Conservation (phyloP, 2,329 filamentous ascomycete genomes). For the Pestalotiopsis sp. region DNA sequence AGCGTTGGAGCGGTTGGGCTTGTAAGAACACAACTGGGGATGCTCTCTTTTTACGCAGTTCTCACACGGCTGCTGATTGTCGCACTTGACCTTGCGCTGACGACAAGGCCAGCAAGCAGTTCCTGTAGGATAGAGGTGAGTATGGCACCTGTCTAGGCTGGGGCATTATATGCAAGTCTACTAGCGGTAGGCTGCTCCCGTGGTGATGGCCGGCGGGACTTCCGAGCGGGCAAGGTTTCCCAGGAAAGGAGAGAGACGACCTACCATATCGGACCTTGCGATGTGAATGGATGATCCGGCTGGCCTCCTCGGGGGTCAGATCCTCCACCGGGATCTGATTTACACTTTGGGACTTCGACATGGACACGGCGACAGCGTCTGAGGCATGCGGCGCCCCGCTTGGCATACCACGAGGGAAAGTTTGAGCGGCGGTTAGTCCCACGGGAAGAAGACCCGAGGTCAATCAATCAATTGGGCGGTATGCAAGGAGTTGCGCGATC, state of each 20-base stretch:
- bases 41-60: constrained; percentile 70
- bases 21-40: constrained; percentile 67
- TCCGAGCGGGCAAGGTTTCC: neutral
- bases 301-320: constrained; percentile 67
- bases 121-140: constrained; percentile 37
- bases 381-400: constrained; percentile 11
- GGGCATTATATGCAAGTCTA: constrained; percentile 12
- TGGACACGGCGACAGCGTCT: constrained; percentile 17
- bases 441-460: neutral
- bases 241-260: neutral
- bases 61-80: constrained; percentile 70
- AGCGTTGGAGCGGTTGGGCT: constrained; percentile 56
- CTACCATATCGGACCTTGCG: constrained; percentile 70
- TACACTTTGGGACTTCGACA: constrained; percentile 32
- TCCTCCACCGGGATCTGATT: constrained; percentile 52
- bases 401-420: constrained; percentile 1
- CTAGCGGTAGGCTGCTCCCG: neutral
- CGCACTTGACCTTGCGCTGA: constrained; percentile 70
- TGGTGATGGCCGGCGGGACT: neutral
- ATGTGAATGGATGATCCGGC: constrained; percentile 69
- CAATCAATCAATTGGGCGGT: constrained; percentile 4
- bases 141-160: neutral
- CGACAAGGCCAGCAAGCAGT: constrained; percentile 70
- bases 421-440: neutral
- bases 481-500: neutral